These are phyloP conservation scores for Rhodotorula sp. DNA, from an alignment of 1,284 basidiomycete genomes.

Conservation along the genomic window DNA sequence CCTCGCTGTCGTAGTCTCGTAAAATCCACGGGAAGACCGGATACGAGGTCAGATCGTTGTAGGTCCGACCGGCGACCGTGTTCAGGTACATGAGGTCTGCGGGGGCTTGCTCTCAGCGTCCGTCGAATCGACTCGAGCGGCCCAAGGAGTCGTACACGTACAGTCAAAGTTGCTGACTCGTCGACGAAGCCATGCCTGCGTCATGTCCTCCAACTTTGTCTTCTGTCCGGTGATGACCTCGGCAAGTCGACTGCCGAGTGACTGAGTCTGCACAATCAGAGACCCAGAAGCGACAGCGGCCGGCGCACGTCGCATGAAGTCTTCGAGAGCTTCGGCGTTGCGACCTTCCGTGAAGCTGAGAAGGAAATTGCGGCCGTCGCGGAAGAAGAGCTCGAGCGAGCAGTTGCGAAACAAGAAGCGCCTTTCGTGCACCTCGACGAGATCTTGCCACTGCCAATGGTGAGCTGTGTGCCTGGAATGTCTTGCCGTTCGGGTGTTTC, in stretches of 20 bases:
- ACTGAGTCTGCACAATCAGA: conserved; percentile 4
- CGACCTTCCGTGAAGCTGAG: conserved; percentile 44
- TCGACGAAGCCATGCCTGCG: conserved; percentile 45
- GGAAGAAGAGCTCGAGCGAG: conserved; percentile 54
- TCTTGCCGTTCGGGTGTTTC: conserved; percentile 64
- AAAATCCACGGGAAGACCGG: conserved; percentile 79
- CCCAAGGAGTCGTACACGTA: neutral
- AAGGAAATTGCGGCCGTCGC: conserved; percentile 48
- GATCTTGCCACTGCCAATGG: conserved; percentile 72
- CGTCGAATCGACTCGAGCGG: no score
- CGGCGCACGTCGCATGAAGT: conserved; percentile 41
- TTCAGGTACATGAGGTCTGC: conserved; percentile 48
- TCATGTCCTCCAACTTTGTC: conserved; percentile 43
- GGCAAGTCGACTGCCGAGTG: conserved; percentile 20
- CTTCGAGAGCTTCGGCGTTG: conserved; percentile 39
- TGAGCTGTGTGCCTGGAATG: conserved; percentile 9
- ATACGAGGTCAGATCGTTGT: conserved; percentile 80
- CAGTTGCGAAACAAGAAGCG: conserved; percentile 87
- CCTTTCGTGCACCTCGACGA: conserved; percentile 73
- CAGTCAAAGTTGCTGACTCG: conserved; percentile 47
- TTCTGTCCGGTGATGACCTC: conserved; percentile 38
- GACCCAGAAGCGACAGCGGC: conserved; percentile 42
- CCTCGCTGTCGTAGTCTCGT: conserved; percentile 13
- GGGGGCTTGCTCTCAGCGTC: no score
- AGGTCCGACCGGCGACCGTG: conserved; percentile 47